Percentiles rank a stretch among this genome's conserved stretches.
Conservation (phyloP, 441 rosid species). For the Populus tomentosa region DNA sequence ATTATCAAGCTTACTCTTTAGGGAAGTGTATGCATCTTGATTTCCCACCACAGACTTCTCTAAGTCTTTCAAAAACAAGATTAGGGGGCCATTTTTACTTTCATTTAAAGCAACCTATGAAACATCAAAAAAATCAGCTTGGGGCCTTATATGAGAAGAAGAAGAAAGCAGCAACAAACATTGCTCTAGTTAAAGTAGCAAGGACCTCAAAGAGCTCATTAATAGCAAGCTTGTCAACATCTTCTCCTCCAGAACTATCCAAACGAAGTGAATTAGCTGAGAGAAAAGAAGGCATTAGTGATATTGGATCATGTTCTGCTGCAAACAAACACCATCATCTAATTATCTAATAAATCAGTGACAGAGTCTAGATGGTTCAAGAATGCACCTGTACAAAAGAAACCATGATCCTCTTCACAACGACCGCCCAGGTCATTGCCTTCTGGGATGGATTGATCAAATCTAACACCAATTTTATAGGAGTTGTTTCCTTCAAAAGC, state of each 20-base stretch:
- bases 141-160: constrained; percentile 1
- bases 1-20: constrained; percentile 77
- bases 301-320: constrained; percentile 2
- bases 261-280: constrained; percentile 81
- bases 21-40: constrained; percentile 59
- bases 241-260: constrained; percentile 82
- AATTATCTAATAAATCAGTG: not conserved
- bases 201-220: constrained; percentile 88
- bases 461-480: constrained; percentile 93
- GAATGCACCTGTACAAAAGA: constrained; percentile 80
- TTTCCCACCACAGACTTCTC: constrained; percentile 84
- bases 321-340: constrained; percentile 1
- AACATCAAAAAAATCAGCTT: constrained; percentile 21
- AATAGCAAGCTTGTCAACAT: constrained; percentile 72
- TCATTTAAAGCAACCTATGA: constrained; percentile 68
- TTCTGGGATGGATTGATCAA: constrained; percentile 78
- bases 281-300: not conserved
- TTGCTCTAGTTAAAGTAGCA: constrained; percentile 4
- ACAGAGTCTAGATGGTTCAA: constrained; percentile 4
- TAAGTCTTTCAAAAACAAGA: constrained; percentile 85
- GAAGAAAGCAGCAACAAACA: constrained; percentile 2
- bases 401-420: constrained; percentile 92
- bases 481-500: constrained; percentile 87
- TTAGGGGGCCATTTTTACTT: constrained; percentile 66
- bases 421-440: constrained; percentile 96